Evolutionary conservation across 1,284 basidiomycete genomes (phyloP).

Genomic region (Fomitopsis palustris): DNA sequence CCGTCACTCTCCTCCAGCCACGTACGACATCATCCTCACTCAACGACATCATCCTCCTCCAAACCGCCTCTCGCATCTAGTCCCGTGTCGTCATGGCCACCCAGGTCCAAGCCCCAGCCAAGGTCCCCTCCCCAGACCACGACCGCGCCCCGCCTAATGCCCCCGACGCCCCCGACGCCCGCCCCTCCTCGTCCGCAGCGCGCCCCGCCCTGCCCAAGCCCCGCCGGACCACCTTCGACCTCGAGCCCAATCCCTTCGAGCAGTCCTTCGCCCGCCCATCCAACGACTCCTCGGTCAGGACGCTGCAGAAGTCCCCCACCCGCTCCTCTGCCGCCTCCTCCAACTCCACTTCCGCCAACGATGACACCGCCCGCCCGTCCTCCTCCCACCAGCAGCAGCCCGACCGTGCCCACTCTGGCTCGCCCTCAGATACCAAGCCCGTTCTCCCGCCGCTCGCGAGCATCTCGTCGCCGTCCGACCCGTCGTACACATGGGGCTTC

Average conservation of each 20-base stretch:
- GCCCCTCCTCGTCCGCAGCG: constrained; percentile 5
- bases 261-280: constrained; percentile 76
- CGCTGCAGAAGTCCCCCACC: constrained; percentile 30
- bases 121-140: constrained; percentile 4
- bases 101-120: constrained; percentile 7
- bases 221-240: constrained; percentile 67
- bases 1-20: constrained; percentile 21
- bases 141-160: constrained; percentile 3
- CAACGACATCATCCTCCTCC: constrained; percentile 3
- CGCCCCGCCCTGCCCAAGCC: constrained; percentile 12
- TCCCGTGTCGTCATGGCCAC: constrained; percentile 12
- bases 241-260: constrained; percentile 96
- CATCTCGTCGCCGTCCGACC: constrained; percentile 81
- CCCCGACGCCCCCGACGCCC: constrained; percentile 8
- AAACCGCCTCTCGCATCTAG: not conserved
- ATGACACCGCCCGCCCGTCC: constrained; percentile 29
- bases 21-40: constrained; percentile 11
- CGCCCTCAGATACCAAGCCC: constrained; percentile 38
- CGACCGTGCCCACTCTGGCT: constrained; percentile 28
- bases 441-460: constrained; percentile 86
- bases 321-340: constrained; percentile 38
- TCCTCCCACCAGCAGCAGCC: constrained; percentile 14
- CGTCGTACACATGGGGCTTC: constrained; percentile 73
- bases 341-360: constrained; percentile 33
- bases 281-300: constrained; percentile 44